phyloP scores from a whole-genome alignment of 2,329 filamentous ascomycete species.

The Dothiorella sarmentorum region DNA sequence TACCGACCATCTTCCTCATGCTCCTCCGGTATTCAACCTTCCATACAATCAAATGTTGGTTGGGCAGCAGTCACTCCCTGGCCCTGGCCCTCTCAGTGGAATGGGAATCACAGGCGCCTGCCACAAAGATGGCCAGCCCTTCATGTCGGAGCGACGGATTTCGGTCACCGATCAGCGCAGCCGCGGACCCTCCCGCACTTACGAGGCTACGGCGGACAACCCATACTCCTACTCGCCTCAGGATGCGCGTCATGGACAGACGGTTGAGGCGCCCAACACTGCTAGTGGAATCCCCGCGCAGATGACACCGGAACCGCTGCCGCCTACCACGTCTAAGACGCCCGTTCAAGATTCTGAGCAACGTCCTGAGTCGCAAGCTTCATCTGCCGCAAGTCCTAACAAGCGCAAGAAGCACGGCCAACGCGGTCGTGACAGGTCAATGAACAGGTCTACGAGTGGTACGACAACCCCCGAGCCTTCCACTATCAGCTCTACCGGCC shows the following conservation, averaged over 20 bases:
- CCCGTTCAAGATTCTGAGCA: background rate
- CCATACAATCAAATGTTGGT: background rate
- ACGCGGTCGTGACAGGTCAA: background rate
- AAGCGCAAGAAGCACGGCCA: background rate
- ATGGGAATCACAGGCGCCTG: background rate
- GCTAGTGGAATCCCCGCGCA: background rate
- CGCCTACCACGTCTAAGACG: background rate
- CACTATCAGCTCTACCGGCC: background rate
- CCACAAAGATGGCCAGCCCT: background rate
- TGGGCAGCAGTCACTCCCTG: background rate
- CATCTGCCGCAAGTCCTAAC: background rate
- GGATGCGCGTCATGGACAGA: background rate
- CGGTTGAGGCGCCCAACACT: background rate
- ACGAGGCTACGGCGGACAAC: background rate
- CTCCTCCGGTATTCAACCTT: background rate
- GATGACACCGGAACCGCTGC: too few species aligned
- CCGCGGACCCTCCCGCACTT: background rate
- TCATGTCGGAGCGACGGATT: background rate
- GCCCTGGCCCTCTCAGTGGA: too few species aligned
- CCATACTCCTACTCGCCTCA: constrained; percentile 9
- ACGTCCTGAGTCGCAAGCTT: background rate
- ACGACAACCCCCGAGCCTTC: background rate
- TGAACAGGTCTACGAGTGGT: background rate
- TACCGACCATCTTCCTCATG: background rate
- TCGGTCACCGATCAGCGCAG: background rate